phyloP scores from a whole-genome alignment of 2,329 filamentous ascomycete genomes.

The Pestalotiopsis sp. region DNA sequence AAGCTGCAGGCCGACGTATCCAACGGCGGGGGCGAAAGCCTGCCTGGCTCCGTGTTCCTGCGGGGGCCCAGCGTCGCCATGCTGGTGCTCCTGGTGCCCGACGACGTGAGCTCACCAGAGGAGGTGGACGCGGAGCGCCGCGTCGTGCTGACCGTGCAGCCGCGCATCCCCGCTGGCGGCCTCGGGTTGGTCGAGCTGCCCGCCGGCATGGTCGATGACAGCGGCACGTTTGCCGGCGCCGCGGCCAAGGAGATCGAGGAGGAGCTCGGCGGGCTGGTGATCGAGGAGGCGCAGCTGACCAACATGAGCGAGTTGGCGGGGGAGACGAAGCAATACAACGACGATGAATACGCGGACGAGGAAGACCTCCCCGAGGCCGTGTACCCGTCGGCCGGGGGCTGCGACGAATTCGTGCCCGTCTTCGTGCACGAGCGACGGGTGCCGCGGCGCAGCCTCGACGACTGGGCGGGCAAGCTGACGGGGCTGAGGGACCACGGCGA shows the following conservation, averaged over 20 bases:
- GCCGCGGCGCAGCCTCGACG: conserved; percentile 48
- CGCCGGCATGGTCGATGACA: conserved; percentile 61
- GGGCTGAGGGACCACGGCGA: conserved; percentile 61
- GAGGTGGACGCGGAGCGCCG: conserved; percentile 46
- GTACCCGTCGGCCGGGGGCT: conserved; percentile 61
- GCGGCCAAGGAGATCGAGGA: conserved; percentile 64
- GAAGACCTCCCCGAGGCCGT: conserved; percentile 46
- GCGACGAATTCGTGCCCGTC: conserved; percentile 62
- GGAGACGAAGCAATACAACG: conserved; percentile 19
- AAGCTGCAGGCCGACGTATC: conserved; percentile 53
- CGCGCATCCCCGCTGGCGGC: conserved; percentile 58
- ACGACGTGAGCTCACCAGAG: conserved; percentile 43
- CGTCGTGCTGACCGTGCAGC: conserved; percentile 62
- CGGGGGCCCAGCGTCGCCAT: conserved; percentile 64
- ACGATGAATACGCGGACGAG: background rate
- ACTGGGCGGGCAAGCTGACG: conserved; percentile 61
- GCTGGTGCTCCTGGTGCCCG: conserved; percentile 58
- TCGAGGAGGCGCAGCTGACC: conserved; percentile 47
- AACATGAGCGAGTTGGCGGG: conserved; percentile 55
- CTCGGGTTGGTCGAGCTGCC: conserved; percentile 59
- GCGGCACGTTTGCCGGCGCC: conserved; percentile 56
- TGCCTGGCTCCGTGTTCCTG: conserved; percentile 59
- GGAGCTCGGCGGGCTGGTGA: conserved; percentile 55
- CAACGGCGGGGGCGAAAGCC: conserved; percentile 48
- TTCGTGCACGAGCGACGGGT: conserved; percentile 59